Evolutionary conservation across 108 stramenopile genomes (phyloP).

Genomic region (Aurantiochytrium sp.): DNA sequence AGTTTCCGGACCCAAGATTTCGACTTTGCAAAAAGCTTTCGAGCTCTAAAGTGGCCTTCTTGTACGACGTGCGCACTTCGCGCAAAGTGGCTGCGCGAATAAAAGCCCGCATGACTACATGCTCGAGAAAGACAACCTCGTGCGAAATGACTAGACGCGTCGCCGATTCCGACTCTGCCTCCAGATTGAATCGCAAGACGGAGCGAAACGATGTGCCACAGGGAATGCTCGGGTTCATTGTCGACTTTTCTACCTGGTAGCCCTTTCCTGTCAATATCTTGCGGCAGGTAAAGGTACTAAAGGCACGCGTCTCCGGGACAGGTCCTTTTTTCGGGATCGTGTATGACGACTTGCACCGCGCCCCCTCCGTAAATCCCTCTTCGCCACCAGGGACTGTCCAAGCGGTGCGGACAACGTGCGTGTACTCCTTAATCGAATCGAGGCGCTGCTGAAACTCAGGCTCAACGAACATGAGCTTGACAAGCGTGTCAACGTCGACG

Average conservation of each 20-base stretch:
- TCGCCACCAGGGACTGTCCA: not conserved
- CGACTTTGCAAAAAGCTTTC: not conserved
- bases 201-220: not conserved
- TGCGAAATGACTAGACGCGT: not conserved
- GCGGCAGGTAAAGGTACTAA: not conserved
- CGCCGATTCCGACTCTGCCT: not conserved
- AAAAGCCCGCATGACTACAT: not conserved
- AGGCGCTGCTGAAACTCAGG: not conserved
- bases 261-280: not conserved
- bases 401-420: not conserved
- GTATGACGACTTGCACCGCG: not conserved
- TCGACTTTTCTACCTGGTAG: not conserved
- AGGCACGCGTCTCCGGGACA: not conserved
- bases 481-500: not conserved
- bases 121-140: not conserved
- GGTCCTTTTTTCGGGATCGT: not conserved
- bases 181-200: not conserved
- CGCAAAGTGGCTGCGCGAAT: not conserved
- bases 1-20: not conserved
- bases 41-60: not conserved
- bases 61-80: not conserved
- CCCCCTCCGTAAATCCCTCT: not conserved
- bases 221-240: not conserved
- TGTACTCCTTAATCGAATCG: not conserved
- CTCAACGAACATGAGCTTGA: not conserved